Conservation (phyloP, 345 rosid genomes). For the Hypericum androsaemum region DNA sequence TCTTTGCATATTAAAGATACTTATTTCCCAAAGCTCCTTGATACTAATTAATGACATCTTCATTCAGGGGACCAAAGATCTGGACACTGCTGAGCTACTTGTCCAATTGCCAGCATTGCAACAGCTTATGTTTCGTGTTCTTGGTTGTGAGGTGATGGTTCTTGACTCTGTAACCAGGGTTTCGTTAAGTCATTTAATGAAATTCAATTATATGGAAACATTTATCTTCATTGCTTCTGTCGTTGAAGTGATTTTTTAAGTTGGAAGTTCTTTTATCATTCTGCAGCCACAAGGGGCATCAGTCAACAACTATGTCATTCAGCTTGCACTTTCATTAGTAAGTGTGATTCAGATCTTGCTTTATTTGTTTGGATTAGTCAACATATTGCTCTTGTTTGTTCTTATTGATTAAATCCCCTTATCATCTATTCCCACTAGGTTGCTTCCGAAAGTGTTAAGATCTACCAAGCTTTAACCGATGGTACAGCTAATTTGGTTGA, state of each 20-base stretch:
- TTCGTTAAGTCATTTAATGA: not conserved
- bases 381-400: not conserved
- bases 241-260: not conserved
- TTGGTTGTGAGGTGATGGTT: conserved; percentile 27
- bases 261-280: not conserved
- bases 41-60: not conserved
- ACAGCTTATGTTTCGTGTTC: conserved; percentile 25
- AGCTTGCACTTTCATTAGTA: conserved; percentile 30
- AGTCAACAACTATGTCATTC: conserved; percentile 21
- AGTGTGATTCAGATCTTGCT: not conserved
- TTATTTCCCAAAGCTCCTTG: too few species aligned
- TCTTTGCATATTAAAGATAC: too few species aligned
- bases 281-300: conserved; percentile 37
- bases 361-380: not conserved
- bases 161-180: not conserved
- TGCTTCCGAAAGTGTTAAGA: conserved; percentile 23
- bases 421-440: conserved; percentile 15
- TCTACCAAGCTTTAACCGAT: conserved; percentile 30
- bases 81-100: conserved; percentile 18
- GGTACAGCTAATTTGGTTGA: conserved; percentile 26
- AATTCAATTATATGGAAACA: not conserved
- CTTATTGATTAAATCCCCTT: not conserved
- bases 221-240: not conserved
- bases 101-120: conserved; percentile 30
- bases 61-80: conserved; percentile 15